These are phyloP conservation scores for Backusella circina DNA, from an alignment of 192 early-diverging fungal genomes.

Conservation along the genomic window DNA sequence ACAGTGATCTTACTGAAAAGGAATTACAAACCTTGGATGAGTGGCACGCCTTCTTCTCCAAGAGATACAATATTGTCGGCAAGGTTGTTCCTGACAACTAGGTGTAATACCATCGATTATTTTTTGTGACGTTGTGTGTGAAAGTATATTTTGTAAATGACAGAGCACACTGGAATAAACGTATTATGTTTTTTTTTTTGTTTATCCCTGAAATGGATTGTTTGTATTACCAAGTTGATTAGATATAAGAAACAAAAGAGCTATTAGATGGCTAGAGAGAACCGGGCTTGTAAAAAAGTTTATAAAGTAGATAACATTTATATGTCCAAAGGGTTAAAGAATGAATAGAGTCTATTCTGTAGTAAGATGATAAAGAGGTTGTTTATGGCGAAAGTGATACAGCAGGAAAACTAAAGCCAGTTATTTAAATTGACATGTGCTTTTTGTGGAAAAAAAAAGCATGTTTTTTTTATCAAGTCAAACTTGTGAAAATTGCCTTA, in stretches of 20 bases:
- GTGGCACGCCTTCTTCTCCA: conserved; percentile 68
- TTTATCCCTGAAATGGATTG: neutral
- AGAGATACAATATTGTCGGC: conserved; percentile 71
- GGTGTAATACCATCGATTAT: neutral
- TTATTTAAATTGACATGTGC: neutral
- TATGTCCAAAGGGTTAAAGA: neutral
- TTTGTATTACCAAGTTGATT: neutral
- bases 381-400: neutral
- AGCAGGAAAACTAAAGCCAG: neutral
- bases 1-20: conserved; percentile 59
- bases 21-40: conserved; percentile 67
- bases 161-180: neutral
- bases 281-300: neutral
- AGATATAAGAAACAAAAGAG: neutral
- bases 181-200: neutral
- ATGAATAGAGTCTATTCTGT: neutral
- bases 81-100: conserved; percentile 36
- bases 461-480: too few species aligned
- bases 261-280: neutral
- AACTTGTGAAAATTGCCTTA: too few species aligned
- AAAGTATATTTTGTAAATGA: neutral
- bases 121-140: neutral
- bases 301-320: too few species aligned
- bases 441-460: neutral
- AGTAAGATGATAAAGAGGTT: neutral